Percentiles rank a stretch among this genome's conserved stretches.
Conservation (phyloP, 306 rosid species). For the Hippophae gyantsensis region DNA sequence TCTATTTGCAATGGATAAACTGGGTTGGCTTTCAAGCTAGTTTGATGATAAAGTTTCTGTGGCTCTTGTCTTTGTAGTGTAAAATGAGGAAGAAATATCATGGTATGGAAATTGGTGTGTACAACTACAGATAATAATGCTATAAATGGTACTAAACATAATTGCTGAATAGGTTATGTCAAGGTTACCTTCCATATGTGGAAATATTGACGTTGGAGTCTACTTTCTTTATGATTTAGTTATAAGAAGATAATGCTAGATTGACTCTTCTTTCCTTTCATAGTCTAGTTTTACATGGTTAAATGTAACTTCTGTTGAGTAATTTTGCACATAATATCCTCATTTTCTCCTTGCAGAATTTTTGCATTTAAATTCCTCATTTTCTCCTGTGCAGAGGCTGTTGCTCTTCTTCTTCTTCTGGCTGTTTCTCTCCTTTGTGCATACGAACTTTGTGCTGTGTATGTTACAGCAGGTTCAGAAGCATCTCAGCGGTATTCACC, state of each 20-base stretch:
- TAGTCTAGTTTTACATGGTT: not conserved
- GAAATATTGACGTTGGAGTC: not conserved
- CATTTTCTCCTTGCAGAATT: not conserved
- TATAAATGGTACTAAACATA: conserved; percentile 1
- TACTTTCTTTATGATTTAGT: not conserved
- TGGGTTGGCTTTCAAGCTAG: too few species aligned
- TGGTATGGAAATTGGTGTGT: not conserved
- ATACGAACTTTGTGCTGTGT: conserved; percentile 96
- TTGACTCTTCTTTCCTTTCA: not conserved
- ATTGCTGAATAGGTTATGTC: not conserved
- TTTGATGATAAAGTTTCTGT: too few species aligned
- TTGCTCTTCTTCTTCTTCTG: conserved; percentile 88
- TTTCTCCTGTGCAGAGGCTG: conserved; percentile 63
- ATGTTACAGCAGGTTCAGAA: conserved; percentile 90
- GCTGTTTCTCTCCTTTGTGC: conserved; percentile 97
- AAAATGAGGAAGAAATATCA: not conserved
- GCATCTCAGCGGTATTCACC: conserved; percentile 97
- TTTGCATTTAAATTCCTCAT: not conserved
- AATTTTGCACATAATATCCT: not conserved
- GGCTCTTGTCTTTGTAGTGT: not conserved
- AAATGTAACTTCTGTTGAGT: not conserved
- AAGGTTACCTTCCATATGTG: not conserved
- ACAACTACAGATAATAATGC: not conserved
- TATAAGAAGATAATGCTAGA: not conserved
- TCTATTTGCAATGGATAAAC: too few species aligned